Evolutionary conservation across 2,329 filamentous ascomycete species (phyloP).

Genomic region (Helminthosporium solani): DNA sequence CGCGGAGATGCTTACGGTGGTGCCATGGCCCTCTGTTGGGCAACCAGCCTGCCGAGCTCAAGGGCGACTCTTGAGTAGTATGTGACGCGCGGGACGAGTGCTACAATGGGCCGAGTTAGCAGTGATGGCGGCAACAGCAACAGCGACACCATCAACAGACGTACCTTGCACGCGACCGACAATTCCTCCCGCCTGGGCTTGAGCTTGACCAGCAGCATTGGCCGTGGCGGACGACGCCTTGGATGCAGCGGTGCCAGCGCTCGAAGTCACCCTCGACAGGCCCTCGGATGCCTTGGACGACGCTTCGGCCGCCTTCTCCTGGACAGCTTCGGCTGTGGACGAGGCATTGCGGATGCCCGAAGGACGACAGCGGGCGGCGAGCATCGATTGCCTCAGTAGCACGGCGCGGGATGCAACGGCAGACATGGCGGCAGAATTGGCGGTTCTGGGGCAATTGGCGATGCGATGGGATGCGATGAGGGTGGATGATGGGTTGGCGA

Average conservation of each 20-base stretch:
- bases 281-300: constrained; percentile 75
- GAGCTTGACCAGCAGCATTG: constrained; percentile 61
- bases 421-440: constrained; percentile 43
- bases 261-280: constrained; percentile 75
- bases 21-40: constrained; percentile 84
- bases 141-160: no score
- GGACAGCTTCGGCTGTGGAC: constrained; percentile 50
- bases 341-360: constrained; percentile 51
- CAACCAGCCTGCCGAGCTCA: constrained; percentile 85
- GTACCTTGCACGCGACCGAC: constrained; percentile 84
- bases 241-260: constrained; percentile 74
- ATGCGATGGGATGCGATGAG: constrained; percentile 4
- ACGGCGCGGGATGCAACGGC: constrained; percentile 43
- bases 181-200: constrained; percentile 70
- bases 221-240: constrained; percentile 63
- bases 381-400: constrained; percentile 42
- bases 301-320: constrained; percentile 63
- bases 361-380: constrained; percentile 37
- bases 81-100: constrained; percentile 78
- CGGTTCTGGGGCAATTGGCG: constrained; percentile 9
- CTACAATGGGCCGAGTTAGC: constrained; percentile 50
- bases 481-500: no score
- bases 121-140: no score
- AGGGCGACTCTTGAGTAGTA: constrained; percentile 91
- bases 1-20: constrained; percentile 72